phyloP scores from a whole-genome alignment of 768 basidiomycete genomes.

The Rhizopogon vinicolor region DNA sequence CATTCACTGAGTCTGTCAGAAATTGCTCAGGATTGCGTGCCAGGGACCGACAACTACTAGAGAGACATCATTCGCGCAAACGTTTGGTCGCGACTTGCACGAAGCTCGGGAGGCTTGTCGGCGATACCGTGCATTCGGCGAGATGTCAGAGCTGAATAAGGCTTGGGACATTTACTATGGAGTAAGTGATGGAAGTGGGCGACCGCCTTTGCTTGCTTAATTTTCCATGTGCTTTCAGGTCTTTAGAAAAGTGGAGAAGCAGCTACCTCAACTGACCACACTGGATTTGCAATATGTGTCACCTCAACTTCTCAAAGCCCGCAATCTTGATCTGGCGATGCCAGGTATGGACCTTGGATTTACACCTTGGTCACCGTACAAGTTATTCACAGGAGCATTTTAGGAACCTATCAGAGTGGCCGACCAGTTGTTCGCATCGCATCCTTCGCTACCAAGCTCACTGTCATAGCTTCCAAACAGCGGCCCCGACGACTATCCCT shows the following conservation, averaged over 20 bases:
- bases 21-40: constrained; percentile 2
- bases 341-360: constrained; percentile 55
- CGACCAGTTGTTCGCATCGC: constrained; percentile 76
- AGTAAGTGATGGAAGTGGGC: constrained; percentile 37
- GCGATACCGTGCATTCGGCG: constrained; percentile 81
- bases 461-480: constrained; percentile 96
- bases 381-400: background rate
- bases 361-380: background rate
- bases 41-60: constrained; percentile 92
- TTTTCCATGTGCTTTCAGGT: constrained; percentile 44
- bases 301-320: constrained; percentile 82
- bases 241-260: constrained; percentile 95
- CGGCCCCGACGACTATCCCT: constrained; percentile 85
- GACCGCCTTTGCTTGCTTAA: constrained; percentile 1
- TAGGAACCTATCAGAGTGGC: constrained; percentile 91
- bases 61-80: constrained; percentile 92
- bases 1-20: background rate
- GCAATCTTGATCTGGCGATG: constrained; percentile 91
- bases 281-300: constrained; percentile 98
- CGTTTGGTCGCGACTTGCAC: constrained; percentile 86
- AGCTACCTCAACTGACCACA: constrained; percentile 80
- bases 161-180: constrained; percentile 99
- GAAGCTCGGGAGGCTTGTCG: constrained; percentile 91
- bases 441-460: constrained; percentile 84
- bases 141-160: constrained; percentile 86